Evolutionary conservation across 176 grass and related monocot species (phyloP).

Genomic region (Coix lacrymajobi): DNA sequence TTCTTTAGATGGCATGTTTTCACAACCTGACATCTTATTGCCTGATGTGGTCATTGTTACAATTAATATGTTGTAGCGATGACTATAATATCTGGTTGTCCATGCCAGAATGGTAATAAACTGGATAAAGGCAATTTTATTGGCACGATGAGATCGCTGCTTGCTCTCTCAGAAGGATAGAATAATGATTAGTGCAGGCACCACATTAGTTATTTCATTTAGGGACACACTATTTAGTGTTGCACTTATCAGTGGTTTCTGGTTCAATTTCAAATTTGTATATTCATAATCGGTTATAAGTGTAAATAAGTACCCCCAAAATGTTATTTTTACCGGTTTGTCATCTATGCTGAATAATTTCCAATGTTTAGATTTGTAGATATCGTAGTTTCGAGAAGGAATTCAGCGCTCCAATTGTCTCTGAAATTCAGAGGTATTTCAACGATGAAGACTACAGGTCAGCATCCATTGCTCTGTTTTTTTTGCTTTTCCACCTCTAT

Average conservation of each 20-base stretch:
- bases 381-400: slow-evolving; percentile 75
- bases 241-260: neutral
- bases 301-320: neutral
- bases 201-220: neutral
- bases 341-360: neutral
- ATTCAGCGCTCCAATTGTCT: slow-evolving; percentile 49
- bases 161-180: neutral
- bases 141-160: neutral
- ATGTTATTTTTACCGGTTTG: neutral
- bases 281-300: neutral
- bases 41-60: neutral
- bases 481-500: neutral
- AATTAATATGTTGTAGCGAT: neutral
- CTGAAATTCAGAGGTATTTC: slow-evolving; percentile 79
- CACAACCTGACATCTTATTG: slow-evolving; percentile 1
- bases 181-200: neutral
- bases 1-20: slow-evolving; percentile 11
- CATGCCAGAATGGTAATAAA: neutral
- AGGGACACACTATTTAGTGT: neutral
- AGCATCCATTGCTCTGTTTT: slow-evolving; percentile 26
- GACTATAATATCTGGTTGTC: neutral
- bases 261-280: neutral
- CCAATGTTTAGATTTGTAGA: slow-evolving; percentile 61
- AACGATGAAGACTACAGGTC: slow-evolving; percentile 88
- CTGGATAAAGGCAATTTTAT: neutral